A percentile compares a stretch with the other conserved stretches of the same genome.
Evolutionary conservation across 306 rosid species (phyloP).

Genomic region (Ochetophila trinervis): DNA sequence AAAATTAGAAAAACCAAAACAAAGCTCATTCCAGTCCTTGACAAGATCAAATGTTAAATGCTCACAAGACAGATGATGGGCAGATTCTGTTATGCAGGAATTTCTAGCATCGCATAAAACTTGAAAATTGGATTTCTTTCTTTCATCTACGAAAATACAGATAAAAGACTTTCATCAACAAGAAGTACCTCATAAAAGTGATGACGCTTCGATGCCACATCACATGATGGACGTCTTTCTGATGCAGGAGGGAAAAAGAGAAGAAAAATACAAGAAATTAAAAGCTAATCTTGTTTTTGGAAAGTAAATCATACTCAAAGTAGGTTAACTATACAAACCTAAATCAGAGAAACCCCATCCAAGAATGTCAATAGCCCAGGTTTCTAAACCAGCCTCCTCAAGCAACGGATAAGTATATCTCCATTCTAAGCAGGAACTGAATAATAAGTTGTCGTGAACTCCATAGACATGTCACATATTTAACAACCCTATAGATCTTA

Average conservation of each 20-base stretch:
- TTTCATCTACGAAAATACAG: not conserved
- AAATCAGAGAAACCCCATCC: constrained; percentile 99
- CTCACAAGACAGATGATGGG: not conserved
- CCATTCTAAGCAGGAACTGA: constrained; percentile 99
- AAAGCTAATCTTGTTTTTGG: not conserved
- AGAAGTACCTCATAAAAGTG: constrained; percentile 78
- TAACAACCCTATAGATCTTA: not conserved
- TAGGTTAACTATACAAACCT: constrained; percentile 45
- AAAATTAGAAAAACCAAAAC: not conserved
- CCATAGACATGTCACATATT: constrained; percentile 29
- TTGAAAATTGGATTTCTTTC: not conserved
- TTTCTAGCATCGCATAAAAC: not conserved
- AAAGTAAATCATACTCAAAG: not conserved
- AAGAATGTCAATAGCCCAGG: constrained; percentile 96
- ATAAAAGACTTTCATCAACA: constrained; percentile 6
- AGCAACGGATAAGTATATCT: constrained; percentile 79
- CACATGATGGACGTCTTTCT: constrained; percentile 78
- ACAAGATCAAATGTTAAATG: not conserved
- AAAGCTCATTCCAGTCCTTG: not conserved
- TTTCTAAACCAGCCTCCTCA: constrained; percentile 76
- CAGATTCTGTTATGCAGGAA: not conserved
- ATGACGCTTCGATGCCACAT: constrained; percentile 67
- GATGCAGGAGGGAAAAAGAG: constrained; percentile 11
- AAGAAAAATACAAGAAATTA: not conserved
- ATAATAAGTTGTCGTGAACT: constrained; percentile 38